Percentiles rank a stretch among this genome's conserved stretches.
These are phyloP conservation scores for Fraxinus velutina DNA, from an alignment of 305 asterid species.

Conservation along the genomic window DNA sequence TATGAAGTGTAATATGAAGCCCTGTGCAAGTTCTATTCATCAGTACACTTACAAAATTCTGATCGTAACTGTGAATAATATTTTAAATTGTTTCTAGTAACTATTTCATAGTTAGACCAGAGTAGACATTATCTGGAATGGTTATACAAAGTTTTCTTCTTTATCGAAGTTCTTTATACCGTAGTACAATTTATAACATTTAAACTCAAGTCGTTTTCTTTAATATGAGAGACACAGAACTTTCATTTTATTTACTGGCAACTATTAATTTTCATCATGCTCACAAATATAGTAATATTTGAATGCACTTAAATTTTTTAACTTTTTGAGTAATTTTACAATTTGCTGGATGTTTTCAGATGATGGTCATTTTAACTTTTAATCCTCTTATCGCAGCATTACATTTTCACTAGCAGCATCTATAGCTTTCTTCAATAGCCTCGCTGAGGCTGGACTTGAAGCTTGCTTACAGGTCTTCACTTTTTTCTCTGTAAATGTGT, in stretches of 20 bases:
- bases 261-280: background rate
- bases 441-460: conserved; percentile 51
- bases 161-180: background rate
- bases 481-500: background rate
- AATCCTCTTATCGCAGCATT: conserved; percentile 23
- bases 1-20: background rate
- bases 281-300: background rate
- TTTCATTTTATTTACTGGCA: background rate
- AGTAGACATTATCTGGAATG: background rate
- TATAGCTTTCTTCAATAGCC: conserved; percentile 51
- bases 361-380: background rate
- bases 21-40: background rate
- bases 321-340: background rate
- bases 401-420: conserved; percentile 31
- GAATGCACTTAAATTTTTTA: background rate
- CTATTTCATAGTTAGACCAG: background rate
- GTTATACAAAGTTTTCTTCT: background rate
- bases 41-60: background rate
- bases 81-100: background rate
- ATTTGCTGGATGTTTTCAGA: background rate
- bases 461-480: conserved; percentile 37
- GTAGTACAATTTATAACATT: background rate
- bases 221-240: background rate
- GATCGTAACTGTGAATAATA: background rate
- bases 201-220: background rate